A percentile compares a stretch with the other conserved stretches of the same genome.
Evolutionary conservation across 1,139 yeast species (phyloP).

Genomic region (Meyerozyma smithsonii): DNA sequence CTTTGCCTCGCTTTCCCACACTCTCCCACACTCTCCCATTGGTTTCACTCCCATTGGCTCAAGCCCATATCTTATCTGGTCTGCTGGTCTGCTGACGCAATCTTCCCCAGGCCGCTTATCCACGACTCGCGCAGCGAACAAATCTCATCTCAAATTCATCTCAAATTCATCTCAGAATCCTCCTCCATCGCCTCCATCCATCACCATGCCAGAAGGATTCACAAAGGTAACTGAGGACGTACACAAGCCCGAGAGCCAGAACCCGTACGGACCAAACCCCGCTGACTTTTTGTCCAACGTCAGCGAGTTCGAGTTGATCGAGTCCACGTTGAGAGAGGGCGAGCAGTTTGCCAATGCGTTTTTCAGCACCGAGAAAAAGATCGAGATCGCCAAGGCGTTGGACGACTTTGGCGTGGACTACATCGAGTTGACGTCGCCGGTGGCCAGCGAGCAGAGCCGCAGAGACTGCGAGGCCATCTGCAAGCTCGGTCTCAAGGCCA

Average conservation of each 20-base stretch:
- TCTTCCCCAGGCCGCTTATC: background rate
- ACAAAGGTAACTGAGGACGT: constrained; percentile 48
- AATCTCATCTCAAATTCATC: too few relatives aligned
- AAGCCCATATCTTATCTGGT: too few relatives aligned
- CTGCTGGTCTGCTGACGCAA: too few relatives aligned
- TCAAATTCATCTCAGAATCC: too few relatives aligned
- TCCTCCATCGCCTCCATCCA: constrained; percentile 6
- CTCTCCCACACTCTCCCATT: too few relatives aligned
- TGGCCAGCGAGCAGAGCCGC: constrained; percentile 92
- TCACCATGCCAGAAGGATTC: constrained; percentile 26
- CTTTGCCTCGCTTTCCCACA: too few relatives aligned
- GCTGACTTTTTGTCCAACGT: constrained; percentile 90
- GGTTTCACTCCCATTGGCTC: too few relatives aligned
- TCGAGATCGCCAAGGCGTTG: constrained; percentile 94
- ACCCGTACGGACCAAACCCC: constrained; percentile 96
- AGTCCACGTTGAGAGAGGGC: constrained; percentile 95
- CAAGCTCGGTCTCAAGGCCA: constrained; percentile 92
- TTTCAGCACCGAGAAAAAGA: constrained; percentile 91
- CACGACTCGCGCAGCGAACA: too few relatives aligned
- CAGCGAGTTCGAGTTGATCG: constrained; percentile 83
- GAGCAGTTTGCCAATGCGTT: constrained; percentile 98
- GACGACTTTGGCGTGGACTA: constrained; percentile 98
- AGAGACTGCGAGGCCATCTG: constrained; percentile 96
- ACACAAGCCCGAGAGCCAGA: constrained; percentile 23
- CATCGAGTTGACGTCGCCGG: constrained; percentile 96